These are phyloP conservation scores for Eucalyptus grandis DNA, from an alignment of 345 rosid species.

Conservation along the genomic window DNA sequence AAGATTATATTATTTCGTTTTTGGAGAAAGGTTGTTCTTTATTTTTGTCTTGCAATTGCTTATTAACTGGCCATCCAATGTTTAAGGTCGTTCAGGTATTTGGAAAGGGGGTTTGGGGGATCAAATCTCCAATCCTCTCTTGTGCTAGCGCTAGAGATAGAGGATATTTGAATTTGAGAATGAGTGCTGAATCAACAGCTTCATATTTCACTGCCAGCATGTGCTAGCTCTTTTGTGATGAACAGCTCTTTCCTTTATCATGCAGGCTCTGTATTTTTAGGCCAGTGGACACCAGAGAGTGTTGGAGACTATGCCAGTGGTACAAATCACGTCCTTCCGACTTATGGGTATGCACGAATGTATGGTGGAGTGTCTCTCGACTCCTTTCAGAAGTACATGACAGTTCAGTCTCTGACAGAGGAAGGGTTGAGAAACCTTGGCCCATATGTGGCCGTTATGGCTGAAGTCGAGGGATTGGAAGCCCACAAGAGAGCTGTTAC, in stretches of 20 bases:
- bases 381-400: conserved; percentile 82
- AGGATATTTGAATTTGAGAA: not conserved
- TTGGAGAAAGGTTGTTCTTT: not conserved
- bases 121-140: not conserved
- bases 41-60: not conserved
- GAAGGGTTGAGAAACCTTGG: conserved; percentile 83
- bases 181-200: not conserved
- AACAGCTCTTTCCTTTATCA: not conserved
- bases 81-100: not conserved
- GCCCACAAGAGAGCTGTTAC: conserved; percentile 93
- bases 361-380: conserved; percentile 85
- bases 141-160: not conserved
- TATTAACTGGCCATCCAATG: not conserved
- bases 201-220: not conserved
- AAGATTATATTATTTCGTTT: not conserved
- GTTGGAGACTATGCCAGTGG: conserved; percentile 97
- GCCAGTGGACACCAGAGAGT: conserved; percentile 94
- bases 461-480: conserved; percentile 81
- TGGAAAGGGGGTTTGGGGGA: not conserved
- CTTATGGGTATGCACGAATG: conserved; percentile 91
- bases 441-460: conserved; percentile 78
- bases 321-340: conserved; percentile 41
- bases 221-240: not conserved
- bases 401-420: conserved; percentile 72
- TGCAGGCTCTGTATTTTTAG: conserved; percentile 79